Conservation (phyloP, 257 asterid genomes). For the Lithospermum erythrorhizon region DNA sequence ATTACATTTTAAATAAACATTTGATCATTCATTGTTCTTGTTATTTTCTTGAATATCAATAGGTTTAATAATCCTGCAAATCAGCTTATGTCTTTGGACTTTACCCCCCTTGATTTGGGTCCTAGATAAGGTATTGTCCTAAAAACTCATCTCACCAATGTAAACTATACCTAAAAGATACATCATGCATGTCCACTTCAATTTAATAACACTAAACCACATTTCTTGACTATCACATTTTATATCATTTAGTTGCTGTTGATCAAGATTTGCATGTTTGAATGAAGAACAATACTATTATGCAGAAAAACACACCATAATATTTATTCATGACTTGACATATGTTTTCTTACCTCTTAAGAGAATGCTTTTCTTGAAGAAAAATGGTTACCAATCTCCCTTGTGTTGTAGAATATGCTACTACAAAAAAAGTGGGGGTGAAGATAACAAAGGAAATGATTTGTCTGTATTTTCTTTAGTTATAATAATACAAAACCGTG, state of each 20-base stretch:
- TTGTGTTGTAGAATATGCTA: not conserved
- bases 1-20: not conserved
- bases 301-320: not conserved
- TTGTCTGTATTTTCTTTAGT: not conserved
- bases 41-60: not conserved
- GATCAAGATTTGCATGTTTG: not conserved
- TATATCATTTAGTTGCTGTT: too few species aligned
- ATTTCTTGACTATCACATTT: too few species aligned
- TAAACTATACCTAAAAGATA: too few species aligned
- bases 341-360: not conserved
- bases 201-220: too few species aligned
- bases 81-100: not conserved
- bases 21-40: not conserved
- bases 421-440: not conserved
- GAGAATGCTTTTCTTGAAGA: not conserved
- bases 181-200: too few species aligned
- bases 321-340: not conserved
- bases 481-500: not conserved
- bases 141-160: too few species aligned
- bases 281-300: not conserved
- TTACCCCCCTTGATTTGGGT: too few species aligned
- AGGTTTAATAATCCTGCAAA: not conserved
- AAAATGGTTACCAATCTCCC: not conserved
- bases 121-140: too few species aligned
- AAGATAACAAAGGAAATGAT: not conserved